Evolutionary conservation across 129 eudicot species (phyloP).

Genomic region (Erigeron canadensis): DNA sequence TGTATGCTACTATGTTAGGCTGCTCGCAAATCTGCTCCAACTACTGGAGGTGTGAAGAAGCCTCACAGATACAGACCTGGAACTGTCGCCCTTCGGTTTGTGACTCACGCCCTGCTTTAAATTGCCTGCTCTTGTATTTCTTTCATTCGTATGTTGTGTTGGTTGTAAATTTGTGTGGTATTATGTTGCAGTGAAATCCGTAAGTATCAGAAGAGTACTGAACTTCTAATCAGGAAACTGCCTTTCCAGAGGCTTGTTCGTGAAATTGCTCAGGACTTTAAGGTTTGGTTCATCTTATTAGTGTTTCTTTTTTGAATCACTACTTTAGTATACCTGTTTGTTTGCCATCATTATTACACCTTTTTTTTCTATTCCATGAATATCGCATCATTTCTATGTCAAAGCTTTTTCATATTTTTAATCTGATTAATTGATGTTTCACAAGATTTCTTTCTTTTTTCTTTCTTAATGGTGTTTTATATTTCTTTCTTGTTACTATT

Average conservation of each 20-base stretch:
- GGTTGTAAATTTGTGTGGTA: slow-evolving; percentile 14
- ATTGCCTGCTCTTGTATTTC: not conserved
- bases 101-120: not conserved
- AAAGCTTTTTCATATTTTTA: not conserved
- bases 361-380: not conserved
- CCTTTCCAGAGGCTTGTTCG: slow-evolving; percentile 75
- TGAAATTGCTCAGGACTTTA: slow-evolving; percentile 54
- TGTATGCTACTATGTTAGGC: slow-evolving; percentile 34
- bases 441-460: not conserved
- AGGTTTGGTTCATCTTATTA: slow-evolving; percentile 25
- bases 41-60: slow-evolving; percentile 55
- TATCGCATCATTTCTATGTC: not conserved
- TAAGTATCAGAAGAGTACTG: slow-evolving; percentile 65
- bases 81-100: slow-evolving; percentile 53
- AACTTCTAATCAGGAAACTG: slow-evolving; percentile 69
- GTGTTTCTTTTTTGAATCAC: not conserved
- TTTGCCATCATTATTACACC: not conserved
- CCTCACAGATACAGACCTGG: slow-evolving; percentile 50
- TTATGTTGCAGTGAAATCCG: slow-evolving; percentile 52
- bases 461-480: not conserved
- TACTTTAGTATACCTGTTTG: not conserved
- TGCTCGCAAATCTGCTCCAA: slow-evolving; percentile 58
- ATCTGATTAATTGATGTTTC: not conserved
- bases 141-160: not conserved
- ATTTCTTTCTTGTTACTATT: no score